phyloP scores from a whole-genome alignment of 306 rosid species.

The Purshia tridentata region DNA sequence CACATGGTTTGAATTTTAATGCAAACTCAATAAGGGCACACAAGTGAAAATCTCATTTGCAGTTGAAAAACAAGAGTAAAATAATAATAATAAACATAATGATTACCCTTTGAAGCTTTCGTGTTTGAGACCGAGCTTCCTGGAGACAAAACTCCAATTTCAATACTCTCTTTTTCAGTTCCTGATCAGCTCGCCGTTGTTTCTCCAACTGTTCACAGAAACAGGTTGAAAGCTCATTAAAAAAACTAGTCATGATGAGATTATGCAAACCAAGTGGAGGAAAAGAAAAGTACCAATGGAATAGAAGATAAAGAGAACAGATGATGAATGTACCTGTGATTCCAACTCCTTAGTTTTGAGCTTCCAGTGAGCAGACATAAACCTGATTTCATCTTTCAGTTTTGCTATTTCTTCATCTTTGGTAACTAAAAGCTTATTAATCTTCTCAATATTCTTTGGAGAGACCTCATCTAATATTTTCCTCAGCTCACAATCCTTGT shows the following conservation, averaged over 20 bases:
- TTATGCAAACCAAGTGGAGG: slow-evolving; percentile 7
- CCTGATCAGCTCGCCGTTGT: slow-evolving; percentile 90
- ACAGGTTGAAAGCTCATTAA: slow-evolving; percentile 20
- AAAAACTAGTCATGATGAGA: slow-evolving; percentile 13
- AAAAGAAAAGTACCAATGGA: background rate
- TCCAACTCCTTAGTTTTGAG: slow-evolving; percentile 90
- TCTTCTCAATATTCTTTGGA: slow-evolving; percentile 77
- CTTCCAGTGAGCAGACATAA: slow-evolving; percentile 85
- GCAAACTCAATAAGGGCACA: background rate
- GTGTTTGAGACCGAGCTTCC: slow-evolving; percentile 88
- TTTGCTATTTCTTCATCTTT: slow-evolving; percentile 80
- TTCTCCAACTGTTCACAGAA: slow-evolving; percentile 73
- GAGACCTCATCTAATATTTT: slow-evolving; percentile 80
- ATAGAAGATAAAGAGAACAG: slow-evolving; percentile 1
- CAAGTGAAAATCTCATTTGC: background rate
- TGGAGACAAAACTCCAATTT: slow-evolving; percentile 92
- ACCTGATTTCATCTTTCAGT: slow-evolving; percentile 77
- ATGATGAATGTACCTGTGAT: slow-evolving; percentile 63
- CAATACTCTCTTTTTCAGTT: slow-evolving; percentile 86
- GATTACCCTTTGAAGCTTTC: slow-evolving; percentile 93
- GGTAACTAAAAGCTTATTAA: slow-evolving; percentile 57
- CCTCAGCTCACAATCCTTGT: slow-evolving; percentile 72
- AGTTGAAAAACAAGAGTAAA: background rate
- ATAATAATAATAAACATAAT: background rate
- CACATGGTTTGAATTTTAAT: background rate